Conservation (phyloP, 148 eudicot species). For the Persicaria maculosa region DNA sequence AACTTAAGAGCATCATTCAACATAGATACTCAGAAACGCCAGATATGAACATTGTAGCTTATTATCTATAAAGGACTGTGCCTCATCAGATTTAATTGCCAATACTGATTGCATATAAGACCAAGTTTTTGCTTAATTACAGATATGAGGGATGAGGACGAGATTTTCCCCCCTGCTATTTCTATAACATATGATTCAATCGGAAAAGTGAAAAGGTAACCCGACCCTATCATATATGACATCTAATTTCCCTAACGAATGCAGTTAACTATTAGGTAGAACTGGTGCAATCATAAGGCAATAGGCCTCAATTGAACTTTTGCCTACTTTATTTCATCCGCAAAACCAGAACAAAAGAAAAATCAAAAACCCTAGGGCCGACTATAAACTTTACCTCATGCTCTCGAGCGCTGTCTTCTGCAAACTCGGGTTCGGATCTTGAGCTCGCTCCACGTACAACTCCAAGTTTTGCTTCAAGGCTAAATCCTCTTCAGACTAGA, state of each 20-base stretch:
- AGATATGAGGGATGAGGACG: background rate
- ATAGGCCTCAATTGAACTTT: background rate
- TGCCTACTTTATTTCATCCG: background rate
- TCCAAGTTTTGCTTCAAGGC: slow-evolving; percentile 89
- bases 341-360: background rate
- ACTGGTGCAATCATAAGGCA: background rate
- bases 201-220: background rate
- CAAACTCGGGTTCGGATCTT: slow-evolving; percentile 67
- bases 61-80: background rate
- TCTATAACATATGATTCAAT: background rate
- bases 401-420: slow-evolving; percentile 83
- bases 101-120: background rate
- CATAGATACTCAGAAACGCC: background rate
- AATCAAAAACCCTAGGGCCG: background rate
- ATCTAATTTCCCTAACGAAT: background rate
- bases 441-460: slow-evolving; percentile 78
- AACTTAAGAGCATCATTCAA: background rate
- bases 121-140: background rate
- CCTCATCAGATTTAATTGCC: background rate
- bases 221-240: background rate
- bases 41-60: background rate
- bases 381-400: slow-evolving; percentile 51
- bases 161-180: background rate
- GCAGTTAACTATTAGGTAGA: background rate
- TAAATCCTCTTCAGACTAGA: slow-evolving; percentile 93